Base-by-base conservation (phyloP, 1,139 yeast genomes). In the Zhuliangozyma parablackwelliae region DNA sequence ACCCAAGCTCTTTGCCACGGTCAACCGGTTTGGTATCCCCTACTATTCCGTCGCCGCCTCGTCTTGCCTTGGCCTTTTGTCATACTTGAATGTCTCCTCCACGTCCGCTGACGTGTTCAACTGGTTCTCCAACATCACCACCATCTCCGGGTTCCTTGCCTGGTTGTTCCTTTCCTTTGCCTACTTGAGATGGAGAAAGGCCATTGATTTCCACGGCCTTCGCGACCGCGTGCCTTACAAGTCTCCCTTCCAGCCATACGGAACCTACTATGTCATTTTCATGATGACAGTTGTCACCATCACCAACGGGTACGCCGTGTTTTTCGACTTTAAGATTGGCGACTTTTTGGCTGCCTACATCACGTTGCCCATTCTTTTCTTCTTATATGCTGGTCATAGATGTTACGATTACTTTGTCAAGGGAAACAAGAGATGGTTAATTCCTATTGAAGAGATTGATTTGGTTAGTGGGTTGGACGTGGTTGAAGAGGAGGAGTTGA, bases 1-100 rank as follows among this genome's bases (percentile, higher is more conserved):
- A 21, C 89, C 89, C 44, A 57, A 55, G 30, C 47, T 80, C 39
- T 66, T 67, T 46, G 65, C 80, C 16, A 73, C 57, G 41, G 80
- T 85, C 16, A 81, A 78, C 64, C 73, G 70, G 50, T 65, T 65
- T 57, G 92, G 92, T 55, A 80, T 80, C 39, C 94, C 92, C 39
- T 56, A 55, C 50, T 65, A 61, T 46, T 63, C 83, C 2, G 69
- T 82, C 30, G 59, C 40, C 7, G 47, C 49, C 20, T 50, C 63
- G 7, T 48, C 59, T 23, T 35, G 49, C 25, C 46, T 59, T 32
- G 64, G 82, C 37, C 63, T 70, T 33, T 66, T 82, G 47, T 78
- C 87, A 2, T 82, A 74, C 57, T 75, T 83, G 72, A 79, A 75
- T 45, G 73, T 72, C 30, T 69, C 84, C 1, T 59, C 76, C 1